Evolutionary conservation across 129 eudicot genomes (phyloP).

Genomic region (Saussurea involucrata): DNA sequence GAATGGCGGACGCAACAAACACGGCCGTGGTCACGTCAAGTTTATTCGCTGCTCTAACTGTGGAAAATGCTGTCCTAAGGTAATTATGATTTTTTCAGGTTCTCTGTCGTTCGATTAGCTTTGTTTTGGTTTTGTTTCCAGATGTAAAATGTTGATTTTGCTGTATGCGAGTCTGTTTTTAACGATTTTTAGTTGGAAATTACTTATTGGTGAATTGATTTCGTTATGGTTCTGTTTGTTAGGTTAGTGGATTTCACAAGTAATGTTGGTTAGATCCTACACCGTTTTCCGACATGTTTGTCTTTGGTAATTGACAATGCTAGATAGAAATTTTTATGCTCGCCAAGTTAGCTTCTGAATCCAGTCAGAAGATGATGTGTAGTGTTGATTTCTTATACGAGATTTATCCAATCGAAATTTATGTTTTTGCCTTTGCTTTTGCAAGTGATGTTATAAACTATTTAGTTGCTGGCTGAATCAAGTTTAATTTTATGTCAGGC

Average conservation of each 20-base stretch:
- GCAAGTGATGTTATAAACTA: neutral
- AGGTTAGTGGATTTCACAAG: neutral
- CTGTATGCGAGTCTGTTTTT: neutral
- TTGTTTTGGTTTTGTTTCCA: neutral
- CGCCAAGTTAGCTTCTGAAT: neutral
- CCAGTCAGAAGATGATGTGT: neutral
- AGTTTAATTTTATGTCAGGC: neutral
- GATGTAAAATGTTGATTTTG: neutral
- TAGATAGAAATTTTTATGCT: neutral
- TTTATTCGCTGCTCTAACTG: slow-evolving; percentile 86
- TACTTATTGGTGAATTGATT: neutral
- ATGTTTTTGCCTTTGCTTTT: neutral
- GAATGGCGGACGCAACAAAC: slow-evolving; percentile 89
- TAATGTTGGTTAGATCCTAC: neutral
- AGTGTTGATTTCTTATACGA: neutral
- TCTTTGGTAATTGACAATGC: neutral
- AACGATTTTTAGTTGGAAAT: neutral
- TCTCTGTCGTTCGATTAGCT: neutral
- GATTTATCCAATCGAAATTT: neutral
- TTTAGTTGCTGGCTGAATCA: neutral
- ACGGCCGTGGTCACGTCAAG: slow-evolving; percentile 79
- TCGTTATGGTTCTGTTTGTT: neutral
- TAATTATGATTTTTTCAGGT: neutral
- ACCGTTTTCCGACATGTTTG: neutral
- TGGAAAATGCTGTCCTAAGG: slow-evolving; percentile 92